Conservation (phyloP, 2,329 filamentous ascomycete genomes). For the Xylaria sp. region DNA sequence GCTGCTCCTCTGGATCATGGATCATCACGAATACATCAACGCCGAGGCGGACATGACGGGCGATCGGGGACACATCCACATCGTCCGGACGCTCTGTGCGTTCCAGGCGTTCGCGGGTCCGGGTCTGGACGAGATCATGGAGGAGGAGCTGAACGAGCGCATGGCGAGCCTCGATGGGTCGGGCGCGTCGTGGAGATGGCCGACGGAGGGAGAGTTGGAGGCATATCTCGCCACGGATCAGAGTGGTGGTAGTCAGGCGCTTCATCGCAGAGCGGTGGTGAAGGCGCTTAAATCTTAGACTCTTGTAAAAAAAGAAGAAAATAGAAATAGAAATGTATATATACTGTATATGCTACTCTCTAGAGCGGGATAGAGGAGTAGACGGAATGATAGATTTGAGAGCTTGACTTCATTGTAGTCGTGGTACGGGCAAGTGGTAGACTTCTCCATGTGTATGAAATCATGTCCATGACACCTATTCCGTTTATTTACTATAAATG, state of each 20-base stretch:
- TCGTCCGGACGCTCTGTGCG: conserved; percentile 38
- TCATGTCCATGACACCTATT: too few species aligned
- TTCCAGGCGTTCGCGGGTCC: conserved; percentile 47
- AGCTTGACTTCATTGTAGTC: too few species aligned
- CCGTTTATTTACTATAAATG: too few species aligned
- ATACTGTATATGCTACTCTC: too few species aligned
- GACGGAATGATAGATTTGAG: too few species aligned
- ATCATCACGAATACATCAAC: conserved; percentile 37
- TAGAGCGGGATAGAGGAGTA: too few species aligned
- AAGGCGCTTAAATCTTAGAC: not conserved
- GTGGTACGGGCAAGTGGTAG: too few species aligned
- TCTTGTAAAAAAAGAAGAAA: too few species aligned
- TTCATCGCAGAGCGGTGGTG: conserved; percentile 19
- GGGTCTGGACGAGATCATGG: conserved; percentile 32
- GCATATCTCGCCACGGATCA: conserved; percentile 23
- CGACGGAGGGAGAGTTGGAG: conserved; percentile 28
- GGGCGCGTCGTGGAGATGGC: conserved; percentile 28
- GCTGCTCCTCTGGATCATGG: conserved; percentile 54
- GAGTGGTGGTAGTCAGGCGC: conserved; percentile 18
- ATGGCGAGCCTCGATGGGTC: conserved; percentile 19
- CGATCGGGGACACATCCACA: conserved; percentile 27
- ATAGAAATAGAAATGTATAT: too few species aligned
- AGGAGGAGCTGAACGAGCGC: conserved; percentile 16
- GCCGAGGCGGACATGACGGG: conserved; percentile 31
- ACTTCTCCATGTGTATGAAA: too few species aligned